Percentiles rank a stretch among this genome's conserved stretches.
Evolutionary conservation across 202 grass and related monocot genomes (phyloP).

Genomic region (Schoenoplectus triqueter): DNA sequence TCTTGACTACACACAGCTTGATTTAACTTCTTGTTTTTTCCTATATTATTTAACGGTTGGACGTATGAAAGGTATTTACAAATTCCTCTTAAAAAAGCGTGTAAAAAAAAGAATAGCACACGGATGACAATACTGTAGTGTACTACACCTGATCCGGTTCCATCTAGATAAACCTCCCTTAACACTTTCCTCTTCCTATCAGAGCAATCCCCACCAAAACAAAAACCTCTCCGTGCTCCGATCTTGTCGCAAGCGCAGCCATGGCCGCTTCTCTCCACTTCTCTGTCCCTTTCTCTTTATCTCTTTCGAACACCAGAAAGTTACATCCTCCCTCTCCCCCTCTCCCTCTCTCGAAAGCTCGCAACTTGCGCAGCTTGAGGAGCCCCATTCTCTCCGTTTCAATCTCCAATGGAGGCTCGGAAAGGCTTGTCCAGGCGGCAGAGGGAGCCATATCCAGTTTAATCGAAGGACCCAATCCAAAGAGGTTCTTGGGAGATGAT

Average conservation of each 20-base stretch:
- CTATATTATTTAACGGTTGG: too few relatives aligned
- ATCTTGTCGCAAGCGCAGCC: neutral
- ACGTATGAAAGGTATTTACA: too few relatives aligned
- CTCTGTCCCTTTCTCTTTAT: constrained; percentile 23
- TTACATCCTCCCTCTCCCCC: neutral
- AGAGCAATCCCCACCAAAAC: too few relatives aligned
- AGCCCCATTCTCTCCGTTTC: constrained; percentile 18
- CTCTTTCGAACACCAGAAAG: neutral
- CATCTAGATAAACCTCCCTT: constrained; percentile 28
- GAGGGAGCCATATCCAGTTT: constrained; percentile 14
- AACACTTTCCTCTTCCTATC: neutral
- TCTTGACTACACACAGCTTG: too few relatives aligned
- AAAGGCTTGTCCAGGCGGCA: constrained; percentile 9
- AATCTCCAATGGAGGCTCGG: neutral
- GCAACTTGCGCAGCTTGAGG: neutral
- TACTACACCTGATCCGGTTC: neutral
- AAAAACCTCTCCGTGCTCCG: too few relatives aligned
- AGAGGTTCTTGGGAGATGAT: constrained; percentile 19
- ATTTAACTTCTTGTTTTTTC: too few relatives aligned
- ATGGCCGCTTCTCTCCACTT: constrained; percentile 25
- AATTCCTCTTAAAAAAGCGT: too few relatives aligned
- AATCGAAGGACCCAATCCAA: constrained; percentile 12
- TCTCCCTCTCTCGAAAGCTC: neutral
- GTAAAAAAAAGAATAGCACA: neutral
- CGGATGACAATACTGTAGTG: neutral